Evolutionary conservation across 2,329 filamentous ascomycete species (phyloP).

Genomic region (Apiospora phragmitis): DNA sequence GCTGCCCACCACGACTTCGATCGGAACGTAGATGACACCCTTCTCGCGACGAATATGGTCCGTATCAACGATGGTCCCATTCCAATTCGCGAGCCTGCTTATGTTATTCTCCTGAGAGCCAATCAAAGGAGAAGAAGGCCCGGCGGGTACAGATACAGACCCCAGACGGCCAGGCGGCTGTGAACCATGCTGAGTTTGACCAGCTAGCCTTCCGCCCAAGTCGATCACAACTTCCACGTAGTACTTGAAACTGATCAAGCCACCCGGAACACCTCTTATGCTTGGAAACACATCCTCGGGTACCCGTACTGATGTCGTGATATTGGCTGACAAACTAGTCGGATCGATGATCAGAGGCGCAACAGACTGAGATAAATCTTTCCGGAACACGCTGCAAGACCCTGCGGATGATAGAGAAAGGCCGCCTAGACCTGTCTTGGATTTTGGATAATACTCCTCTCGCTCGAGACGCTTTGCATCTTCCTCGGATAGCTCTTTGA

Average conservation of each 20-base stretch:
- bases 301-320: constrained; percentile 81
- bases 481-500: constrained; percentile 58
- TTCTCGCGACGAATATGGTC: constrained; percentile 84
- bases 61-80: constrained; percentile 79
- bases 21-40: constrained; percentile 82
- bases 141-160: constrained; percentile 34
- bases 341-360: constrained; percentile 89
- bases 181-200: constrained; percentile 48
- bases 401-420: constrained; percentile 83
- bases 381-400: constrained; percentile 90
- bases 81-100: constrained; percentile 53
- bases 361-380: constrained; percentile 88
- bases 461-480: constrained; percentile 69
- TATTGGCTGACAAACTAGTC: constrained; percentile 70
- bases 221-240: constrained; percentile 92
- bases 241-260: constrained; percentile 95
- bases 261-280: constrained; percentile 83
- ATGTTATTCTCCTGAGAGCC: constrained; percentile 39
- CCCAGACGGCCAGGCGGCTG: constrained; percentile 42
- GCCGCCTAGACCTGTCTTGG: constrained; percentile 81
- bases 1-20: constrained; percentile 87
- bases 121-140: constrained; percentile 26
- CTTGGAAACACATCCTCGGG: constrained; percentile 92
- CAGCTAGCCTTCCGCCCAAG: constrained; percentile 78
- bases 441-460: constrained; percentile 85